Percentiles rank a stretch among this genome's conserved stretches.
phyloP scores from a whole-genome alignment of 495 filamentous ascomycete species.

The Talaromyces proteolyticus region DNA sequence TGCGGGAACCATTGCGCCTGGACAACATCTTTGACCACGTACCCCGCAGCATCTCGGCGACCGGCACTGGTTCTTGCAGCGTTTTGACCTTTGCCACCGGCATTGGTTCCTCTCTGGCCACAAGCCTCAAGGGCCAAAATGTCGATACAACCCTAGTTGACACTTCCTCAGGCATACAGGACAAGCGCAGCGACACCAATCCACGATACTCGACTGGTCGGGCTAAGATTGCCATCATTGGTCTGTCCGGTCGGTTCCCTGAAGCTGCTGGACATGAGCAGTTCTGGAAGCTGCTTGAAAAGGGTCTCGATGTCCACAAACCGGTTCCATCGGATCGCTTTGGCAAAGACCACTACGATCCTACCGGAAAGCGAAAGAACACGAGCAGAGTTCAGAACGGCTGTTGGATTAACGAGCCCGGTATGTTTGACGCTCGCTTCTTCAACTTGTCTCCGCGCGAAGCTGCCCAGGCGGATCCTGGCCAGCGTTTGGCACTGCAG shows the following conservation, averaged over 20 bases:
- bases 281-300: constrained; percentile 67
- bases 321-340: constrained; percentile 67
- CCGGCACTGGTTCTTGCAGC: constrained; percentile 30
- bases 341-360: constrained; percentile 71
- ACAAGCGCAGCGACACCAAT: constrained; percentile 12
- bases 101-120: constrained; percentile 23
- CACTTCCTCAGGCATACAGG: constrained; percentile 16
- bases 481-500: constrained; percentile 75
- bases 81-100: constrained; percentile 46
- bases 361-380: constrained; percentile 69
- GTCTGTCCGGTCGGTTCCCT: constrained; percentile 71
- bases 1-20: constrained; percentile 53
- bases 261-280: constrained; percentile 58
- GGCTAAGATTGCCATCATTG: constrained; percentile 65
- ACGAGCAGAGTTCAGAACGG: constrained; percentile 80
- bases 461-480: constrained; percentile 82
- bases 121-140: constrained; percentile 23
- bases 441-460: constrained; percentile 97
- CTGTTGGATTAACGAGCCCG: constrained; percentile 83
- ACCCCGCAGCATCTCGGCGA: constrained; percentile 22
- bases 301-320: constrained; percentile 54
- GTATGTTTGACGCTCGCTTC: constrained; percentile 79
- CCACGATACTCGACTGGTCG: constrained; percentile 28
- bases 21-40: constrained; percentile 51
- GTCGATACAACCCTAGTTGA: constrained; percentile 21